These are phyloP conservation scores for Vitis rotundifolia DNA, from an alignment of 164 flowering plant genomes.

Conservation along the genomic window DNA sequence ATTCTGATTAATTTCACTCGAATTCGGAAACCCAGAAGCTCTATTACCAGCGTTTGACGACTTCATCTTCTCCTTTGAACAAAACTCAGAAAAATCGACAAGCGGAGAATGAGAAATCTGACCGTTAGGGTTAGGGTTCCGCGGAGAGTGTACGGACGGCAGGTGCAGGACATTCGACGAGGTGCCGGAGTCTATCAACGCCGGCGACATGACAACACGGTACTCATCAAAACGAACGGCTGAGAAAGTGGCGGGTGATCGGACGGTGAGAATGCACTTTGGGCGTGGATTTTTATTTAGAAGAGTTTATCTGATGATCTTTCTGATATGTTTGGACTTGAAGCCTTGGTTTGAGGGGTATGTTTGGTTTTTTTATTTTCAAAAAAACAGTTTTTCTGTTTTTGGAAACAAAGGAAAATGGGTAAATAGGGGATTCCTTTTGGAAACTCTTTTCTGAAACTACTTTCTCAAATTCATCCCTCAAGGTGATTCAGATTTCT, in stretches of 20 bases:
- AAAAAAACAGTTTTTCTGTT: too few species aligned
- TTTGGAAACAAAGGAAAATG: too few species aligned
- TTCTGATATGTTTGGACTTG: not conserved
- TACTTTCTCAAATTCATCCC: too few species aligned
- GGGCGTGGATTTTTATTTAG: not conserved
- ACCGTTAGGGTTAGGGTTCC: slow-evolving; percentile 11
- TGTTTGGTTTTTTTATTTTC: too few species aligned
- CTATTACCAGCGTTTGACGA: slow-evolving; percentile 12
- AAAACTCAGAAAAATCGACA: not conserved
- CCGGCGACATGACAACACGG: slow-evolving; percentile 15
- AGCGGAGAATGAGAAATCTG: slow-evolving; percentile 15
- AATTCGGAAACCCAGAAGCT: slow-evolving; percentile 24
- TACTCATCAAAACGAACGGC: slow-evolving; percentile 19
- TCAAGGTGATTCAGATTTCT: too few species aligned
- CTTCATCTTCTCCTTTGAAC: slow-evolving; percentile 10
- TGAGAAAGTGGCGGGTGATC: not conserved
- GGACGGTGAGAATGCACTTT: not conserved
- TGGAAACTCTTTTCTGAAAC: too few species aligned
- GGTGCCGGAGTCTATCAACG: slow-evolving; percentile 15
- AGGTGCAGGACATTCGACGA: not conserved
- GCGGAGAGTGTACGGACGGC: not conserved
- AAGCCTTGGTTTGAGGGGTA: too few species aligned
- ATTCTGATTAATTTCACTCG: slow-evolving; percentile 6
- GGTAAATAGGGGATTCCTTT: too few species aligned
- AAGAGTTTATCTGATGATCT: not conserved